phyloP scores from a whole-genome alignment of 2,329 filamentous ascomycete species.

The Epichloe elymi region DNA sequence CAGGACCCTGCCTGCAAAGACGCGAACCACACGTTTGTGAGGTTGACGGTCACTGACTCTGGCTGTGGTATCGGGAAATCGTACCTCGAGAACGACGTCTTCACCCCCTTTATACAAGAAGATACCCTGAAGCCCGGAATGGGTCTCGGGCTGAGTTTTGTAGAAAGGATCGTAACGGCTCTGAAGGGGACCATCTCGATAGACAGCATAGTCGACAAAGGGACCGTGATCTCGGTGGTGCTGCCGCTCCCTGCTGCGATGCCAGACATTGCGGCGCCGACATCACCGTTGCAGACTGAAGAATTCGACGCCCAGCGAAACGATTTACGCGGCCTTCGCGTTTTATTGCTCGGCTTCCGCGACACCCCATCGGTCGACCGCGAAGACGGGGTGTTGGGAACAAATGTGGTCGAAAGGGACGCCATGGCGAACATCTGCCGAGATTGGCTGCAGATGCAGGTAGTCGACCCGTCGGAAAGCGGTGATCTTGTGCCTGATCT shows the following conservation, averaged over 20 bases:
- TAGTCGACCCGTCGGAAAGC: slow-evolving; percentile 8
- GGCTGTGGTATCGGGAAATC: slow-evolving; percentile 52
- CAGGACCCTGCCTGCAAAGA: neutral
- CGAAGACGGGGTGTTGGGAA: slow-evolving; percentile 2
- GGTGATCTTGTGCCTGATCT: slow-evolving; percentile 13
- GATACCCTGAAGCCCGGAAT: slow-evolving; percentile 45
- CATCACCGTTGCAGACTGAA: slow-evolving; percentile 9
- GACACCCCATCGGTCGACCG: slow-evolving; percentile 3
- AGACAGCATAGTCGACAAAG: slow-evolving; percentile 27
- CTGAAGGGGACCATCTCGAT: slow-evolving; percentile 47
- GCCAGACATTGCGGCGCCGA: slow-evolving; percentile 1
- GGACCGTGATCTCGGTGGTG: slow-evolving; percentile 23
- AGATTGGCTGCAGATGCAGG: slow-evolving; percentile 20
- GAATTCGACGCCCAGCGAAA: slow-evolving; percentile 17
- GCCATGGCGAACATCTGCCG: slow-evolving; percentile 14
- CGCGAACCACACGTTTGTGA: slow-evolving; percentile 9
- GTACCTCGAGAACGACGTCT: slow-evolving; percentile 46
- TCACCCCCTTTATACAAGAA: slow-evolving; percentile 55
- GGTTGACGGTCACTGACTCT: slow-evolving; percentile 45
- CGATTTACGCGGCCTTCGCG: slow-evolving; percentile 19
- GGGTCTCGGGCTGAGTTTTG: slow-evolving; percentile 53
- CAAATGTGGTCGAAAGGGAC: slow-evolving; percentile 4
- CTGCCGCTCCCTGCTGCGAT: slow-evolving; percentile 14
- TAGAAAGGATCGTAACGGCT: slow-evolving; percentile 43
- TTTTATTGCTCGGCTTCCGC: slow-evolving; percentile 14